Conservation (phyloP, 495 filamentous ascomycete genomes). For the Hypoxylon cercidicola region DNA sequence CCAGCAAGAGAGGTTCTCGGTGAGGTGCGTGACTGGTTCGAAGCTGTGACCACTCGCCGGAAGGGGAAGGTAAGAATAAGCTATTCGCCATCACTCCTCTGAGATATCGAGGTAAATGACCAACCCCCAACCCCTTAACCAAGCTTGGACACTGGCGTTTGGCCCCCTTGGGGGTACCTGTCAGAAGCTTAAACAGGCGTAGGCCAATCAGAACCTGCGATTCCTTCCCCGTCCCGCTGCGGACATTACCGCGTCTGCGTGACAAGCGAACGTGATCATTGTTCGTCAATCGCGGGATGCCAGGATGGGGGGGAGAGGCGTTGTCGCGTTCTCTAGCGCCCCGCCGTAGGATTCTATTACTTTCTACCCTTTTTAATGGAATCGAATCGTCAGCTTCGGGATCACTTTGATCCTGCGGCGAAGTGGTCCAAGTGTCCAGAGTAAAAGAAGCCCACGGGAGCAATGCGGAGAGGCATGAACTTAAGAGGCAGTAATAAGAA, state of each 20-base stretch:
- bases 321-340: constrained; percentile 15
- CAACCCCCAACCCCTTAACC: not conserved
- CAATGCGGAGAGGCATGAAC: too few relatives aligned
- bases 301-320: constrained; percentile 5
- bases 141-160: not conserved
- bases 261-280: not conserved
- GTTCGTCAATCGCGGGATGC: constrained; percentile 15
- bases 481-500: too few relatives aligned
- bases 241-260: constrained; percentile 13
- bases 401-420: not conserved
- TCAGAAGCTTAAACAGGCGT: constrained; percentile 25
- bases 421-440: too few relatives aligned
- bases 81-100: too few relatives aligned
- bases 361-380: not conserved
- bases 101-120: too few relatives aligned
- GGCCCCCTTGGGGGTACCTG: constrained; percentile 2
- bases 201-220: constrained; percentile 8
- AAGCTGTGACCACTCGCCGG: constrained; percentile 12
- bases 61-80: constrained; percentile 28
- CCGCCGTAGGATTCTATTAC: constrained; percentile 27
- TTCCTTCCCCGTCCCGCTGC: constrained; percentile 12
- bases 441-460: too few relatives aligned
- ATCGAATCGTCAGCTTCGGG: not conserved
- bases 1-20: constrained; percentile 14
- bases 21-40: constrained; percentile 25